These are phyloP conservation scores for Beauveria brongniartii DNA, from an alignment of 2,329 filamentous ascomycete species.

Conservation along the genomic window DNA sequence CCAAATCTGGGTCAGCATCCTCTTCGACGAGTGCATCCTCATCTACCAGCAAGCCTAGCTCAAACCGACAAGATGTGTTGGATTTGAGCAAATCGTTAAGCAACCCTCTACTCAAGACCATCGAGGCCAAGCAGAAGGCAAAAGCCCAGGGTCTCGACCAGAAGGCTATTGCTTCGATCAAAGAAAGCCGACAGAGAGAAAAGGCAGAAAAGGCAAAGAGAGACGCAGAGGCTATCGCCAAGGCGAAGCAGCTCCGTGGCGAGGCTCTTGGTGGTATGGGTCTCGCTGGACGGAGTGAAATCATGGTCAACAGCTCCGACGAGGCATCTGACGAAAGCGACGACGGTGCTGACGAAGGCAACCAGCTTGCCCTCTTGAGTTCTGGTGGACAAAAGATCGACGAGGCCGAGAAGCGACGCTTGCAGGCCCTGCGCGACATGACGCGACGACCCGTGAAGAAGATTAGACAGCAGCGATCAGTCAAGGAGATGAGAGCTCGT, in stretches of 20 bases:
- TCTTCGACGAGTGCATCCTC: constrained; percentile 13
- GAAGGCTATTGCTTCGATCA: constrained; percentile 41
- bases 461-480: constrained; percentile 67
- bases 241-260: constrained; percentile 44
- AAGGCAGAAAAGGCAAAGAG: constrained; percentile 66
- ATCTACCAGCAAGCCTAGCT: constrained; percentile 20
- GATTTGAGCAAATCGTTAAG: constrained; percentile 40
- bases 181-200: constrained; percentile 65
- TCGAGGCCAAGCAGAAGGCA: constrained; percentile 27
- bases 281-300: constrained; percentile 71
- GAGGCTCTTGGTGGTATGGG: constrained; percentile 36
- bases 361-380: constrained; percentile 38
- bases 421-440: constrained; percentile 43
- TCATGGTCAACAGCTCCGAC: constrained; percentile 83
- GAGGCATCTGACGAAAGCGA: constrained; percentile 65
- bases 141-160: constrained; percentile 23
- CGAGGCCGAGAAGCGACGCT: constrained; percentile 37
- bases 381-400: constrained; percentile 41
- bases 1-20: constrained; percentile 36
- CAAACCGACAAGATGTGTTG: constrained; percentile 39
- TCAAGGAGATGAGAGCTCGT: constrained; percentile 89
- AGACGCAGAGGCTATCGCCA: constrained; percentile 64
- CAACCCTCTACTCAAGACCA: constrained; percentile 38
- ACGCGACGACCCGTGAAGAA: constrained; percentile 74
- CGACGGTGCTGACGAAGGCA: constrained; percentile 50